Conservation (phyloP, 306 rosid species). For the Bauhinia variegata region DNA sequence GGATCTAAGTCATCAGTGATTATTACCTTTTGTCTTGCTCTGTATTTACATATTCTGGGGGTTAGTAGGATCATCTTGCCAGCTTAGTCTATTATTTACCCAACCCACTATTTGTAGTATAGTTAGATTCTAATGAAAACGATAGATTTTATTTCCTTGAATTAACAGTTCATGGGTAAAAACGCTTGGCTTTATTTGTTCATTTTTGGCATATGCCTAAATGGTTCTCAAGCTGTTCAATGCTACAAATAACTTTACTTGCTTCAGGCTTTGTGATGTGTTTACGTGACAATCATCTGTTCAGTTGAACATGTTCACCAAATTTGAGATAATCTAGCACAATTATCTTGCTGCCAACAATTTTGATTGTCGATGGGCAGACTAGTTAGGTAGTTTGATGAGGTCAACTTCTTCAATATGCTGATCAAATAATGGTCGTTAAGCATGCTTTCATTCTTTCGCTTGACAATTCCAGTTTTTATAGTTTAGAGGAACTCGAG, state of each 20-base stretch:
- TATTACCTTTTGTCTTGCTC: conserved; percentile 77
- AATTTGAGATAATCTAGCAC: too few relatives aligned
- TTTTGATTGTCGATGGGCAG: too few relatives aligned
- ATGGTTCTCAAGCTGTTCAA: too few relatives aligned
- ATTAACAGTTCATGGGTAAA: neutral
- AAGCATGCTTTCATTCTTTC: conserved; percentile 10
- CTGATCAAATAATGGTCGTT: neutral
- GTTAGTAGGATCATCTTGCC: conserved; percentile 63
- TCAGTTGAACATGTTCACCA: too few relatives aligned
- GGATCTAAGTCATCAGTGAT: conserved; percentile 79
- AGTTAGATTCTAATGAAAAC: conserved; percentile 28
- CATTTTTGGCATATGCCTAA: too few relatives aligned
- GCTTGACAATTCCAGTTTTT: neutral
- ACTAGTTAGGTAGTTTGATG: too few relatives aligned
- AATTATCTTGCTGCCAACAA: too few relatives aligned
- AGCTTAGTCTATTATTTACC: conserved; percentile 51
- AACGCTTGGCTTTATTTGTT: too few relatives aligned
- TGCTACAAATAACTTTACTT: too few relatives aligned
- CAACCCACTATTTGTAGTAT: conserved; percentile 24
- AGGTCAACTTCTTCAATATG: neutral
- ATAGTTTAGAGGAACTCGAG: neutral
- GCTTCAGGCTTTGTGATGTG: too few relatives aligned
- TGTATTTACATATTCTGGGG: conserved; percentile 73
- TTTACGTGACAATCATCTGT: too few relatives aligned
- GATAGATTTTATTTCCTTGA: conserved; percentile 26